Evolutionary conservation across 108 stramenopile species (phyloP), one percentile per base, ranked within the genome.

Genomic region (Nitzschia sp.): DNA sequence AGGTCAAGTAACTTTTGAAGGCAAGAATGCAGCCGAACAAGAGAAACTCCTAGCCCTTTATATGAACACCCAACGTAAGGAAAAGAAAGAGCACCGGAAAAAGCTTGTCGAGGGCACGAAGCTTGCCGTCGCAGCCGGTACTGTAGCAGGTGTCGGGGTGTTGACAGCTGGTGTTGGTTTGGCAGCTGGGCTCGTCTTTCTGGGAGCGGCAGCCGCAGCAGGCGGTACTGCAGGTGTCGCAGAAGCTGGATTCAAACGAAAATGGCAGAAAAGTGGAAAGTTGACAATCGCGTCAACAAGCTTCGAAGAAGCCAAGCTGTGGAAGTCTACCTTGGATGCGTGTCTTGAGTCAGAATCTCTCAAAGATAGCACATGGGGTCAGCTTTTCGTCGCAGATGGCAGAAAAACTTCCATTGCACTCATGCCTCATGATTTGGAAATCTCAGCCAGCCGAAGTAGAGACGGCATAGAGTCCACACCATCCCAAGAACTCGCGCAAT

Each of bases 101-200:
- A 62, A 64, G 6, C 47, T 90, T 19, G 71, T 85, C 0, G 73
- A 82, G 19, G 86, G 86, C 0, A 78, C 88, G 17, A 89, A 91
- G 50, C 66, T 89, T 45, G 95, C 88, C 6, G 89, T 84, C 4
- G 76, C 84, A 1, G 80, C 90, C 3, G 86, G 81, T 41, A 91
- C 87, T n/a, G 87, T 83, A 36, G 76, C 84, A 17, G 86, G 89
- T 2, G 75, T 87, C 11, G 85, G 88, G 13, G 79, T 93, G 2
- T 50, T 93, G 19, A 96, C 95, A 15, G 87, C 90, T 15, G 95
- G 95, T 11, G 75, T 87, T 17, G 89, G 91, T 16, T 53, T 93
- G 11, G 80, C 73, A 5, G 85, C 89, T n/a, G 95, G 90, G n/a
- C 64, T 93, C 50, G 74, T 87, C 5, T 75, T 90, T 62, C 54